Percentiles rank a stretch among this genome's conserved stretches.
Evolutionary conservation across 768 basidiomycete species (phyloP).

Genomic region (Russula lepida): DNA sequence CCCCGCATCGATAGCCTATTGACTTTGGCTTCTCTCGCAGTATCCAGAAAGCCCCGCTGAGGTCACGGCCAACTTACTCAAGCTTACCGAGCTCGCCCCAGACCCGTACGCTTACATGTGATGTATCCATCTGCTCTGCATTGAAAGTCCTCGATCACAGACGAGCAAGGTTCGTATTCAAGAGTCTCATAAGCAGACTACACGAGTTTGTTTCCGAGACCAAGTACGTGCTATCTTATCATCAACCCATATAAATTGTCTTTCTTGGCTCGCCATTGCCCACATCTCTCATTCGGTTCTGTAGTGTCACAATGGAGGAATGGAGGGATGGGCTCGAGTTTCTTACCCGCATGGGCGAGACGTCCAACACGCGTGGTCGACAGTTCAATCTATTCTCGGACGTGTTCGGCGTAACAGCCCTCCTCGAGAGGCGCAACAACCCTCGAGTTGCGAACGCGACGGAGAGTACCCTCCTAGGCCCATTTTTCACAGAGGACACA

Average conservation of each 20-base stretch:
- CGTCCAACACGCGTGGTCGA: background rate
- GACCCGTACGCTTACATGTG: constrained; percentile 31
- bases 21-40: constrained; percentile 24
- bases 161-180: constrained; percentile 36
- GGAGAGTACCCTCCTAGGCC: constrained; percentile 66
- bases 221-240: constrained; percentile 39
- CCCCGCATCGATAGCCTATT: background rate
- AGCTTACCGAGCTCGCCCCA: constrained; percentile 31
- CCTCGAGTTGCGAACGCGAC: constrained; percentile 54
- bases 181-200: background rate
- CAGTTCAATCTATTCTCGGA: constrained; percentile 23
- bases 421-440: constrained; percentile 50
- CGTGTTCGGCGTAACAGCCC: constrained; percentile 25
- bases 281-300: background rate
- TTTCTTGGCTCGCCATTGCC: background rate
- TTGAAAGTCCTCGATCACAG: constrained; percentile 21
- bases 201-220: constrained; percentile 71
- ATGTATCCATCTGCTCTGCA: background rate
- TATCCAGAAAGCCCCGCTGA: constrained; percentile 41
- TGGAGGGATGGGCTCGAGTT: background rate
- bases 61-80: constrained; percentile 41
- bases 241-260: background rate
- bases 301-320: background rate
- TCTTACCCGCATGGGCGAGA: background rate
- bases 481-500: constrained; percentile 73